phyloP scores from a whole-genome alignment of 371 early-diverging fungal species.

The Mucor piriformis region DNA sequence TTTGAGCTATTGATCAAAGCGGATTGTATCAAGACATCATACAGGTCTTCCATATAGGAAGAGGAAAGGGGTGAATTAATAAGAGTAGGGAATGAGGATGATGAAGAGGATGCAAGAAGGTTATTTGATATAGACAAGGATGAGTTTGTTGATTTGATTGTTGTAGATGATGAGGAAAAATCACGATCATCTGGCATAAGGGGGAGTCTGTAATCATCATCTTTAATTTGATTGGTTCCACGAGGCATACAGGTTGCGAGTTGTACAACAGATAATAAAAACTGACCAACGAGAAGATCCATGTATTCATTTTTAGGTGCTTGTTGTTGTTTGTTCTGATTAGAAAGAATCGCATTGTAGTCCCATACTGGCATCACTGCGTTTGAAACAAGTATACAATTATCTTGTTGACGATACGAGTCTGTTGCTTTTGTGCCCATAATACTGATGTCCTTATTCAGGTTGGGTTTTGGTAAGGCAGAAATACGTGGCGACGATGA shows the following conservation, averaged over 20 bases:
- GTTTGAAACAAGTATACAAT: conserved; percentile 50
- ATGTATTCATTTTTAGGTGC: conserved; percentile 6
- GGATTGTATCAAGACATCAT: conserved; percentile 49
- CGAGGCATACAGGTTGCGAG: conserved; percentile 21
- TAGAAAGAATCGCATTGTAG: conserved; percentile 37
- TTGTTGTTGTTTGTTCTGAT: background rate
- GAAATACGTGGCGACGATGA: conserved; percentile 37
- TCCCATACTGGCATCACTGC: conserved; percentile 56
- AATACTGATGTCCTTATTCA: conserved; percentile 53
- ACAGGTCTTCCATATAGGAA: conserved; percentile 46
- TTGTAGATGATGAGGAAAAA: conserved; percentile 23
- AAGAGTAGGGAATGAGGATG: background rate
- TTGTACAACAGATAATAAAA: conserved; percentile 34
- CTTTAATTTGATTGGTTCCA: conserved; percentile 8
- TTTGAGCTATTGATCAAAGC: conserved; percentile 30
- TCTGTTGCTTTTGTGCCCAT: conserved; percentile 50
- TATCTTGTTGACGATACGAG: conserved; percentile 49
- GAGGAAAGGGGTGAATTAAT: conserved; percentile 11
- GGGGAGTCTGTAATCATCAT: conserved; percentile 16
- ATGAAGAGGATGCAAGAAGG: conserved; percentile 2
- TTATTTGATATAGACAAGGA: background rate
- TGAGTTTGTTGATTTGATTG: conserved; percentile 2
- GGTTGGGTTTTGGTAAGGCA: conserved; percentile 41
- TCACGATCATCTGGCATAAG: conserved; percentile 42
- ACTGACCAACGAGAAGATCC: conserved; percentile 28